Base-by-base conservation (phyloP, 1,284 basidiomycete species). In the Vanrija humicola region DNA sequence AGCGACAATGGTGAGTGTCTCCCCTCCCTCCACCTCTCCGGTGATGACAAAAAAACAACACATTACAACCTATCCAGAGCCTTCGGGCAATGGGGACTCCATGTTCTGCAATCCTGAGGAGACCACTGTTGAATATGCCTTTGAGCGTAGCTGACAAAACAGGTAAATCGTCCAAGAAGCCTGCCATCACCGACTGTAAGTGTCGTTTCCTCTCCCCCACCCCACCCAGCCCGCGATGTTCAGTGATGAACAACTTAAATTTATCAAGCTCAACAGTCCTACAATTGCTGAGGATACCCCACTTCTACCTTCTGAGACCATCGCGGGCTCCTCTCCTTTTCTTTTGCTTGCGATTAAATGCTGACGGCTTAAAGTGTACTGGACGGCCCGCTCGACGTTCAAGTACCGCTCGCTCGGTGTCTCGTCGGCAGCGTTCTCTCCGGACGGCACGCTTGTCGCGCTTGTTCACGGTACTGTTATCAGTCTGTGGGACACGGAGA, bases 401-500 rank as follows among this genome's bases (percentile, higher is more conserved):
- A 77, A 75, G 38, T 89, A 88, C 72, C 87, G 86, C 39, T 79
- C 81, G n/a, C 80, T 86, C 63, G 78, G 79, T 26, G 89, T 91
- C 48, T 77, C 77, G 52, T 81, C 85, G 52, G 79, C 83, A 0
- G 81, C 85, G 0, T 97, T 91, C 84, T 90, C 93, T 6, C 82
- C 82, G 1, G 95, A 98, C 70, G 88, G 85, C 8, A 93, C 93
- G 12, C 80, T 98, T 39, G 78, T 98, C 25, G 89, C 87, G 5
- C 81, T 95, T 7, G 81, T 86, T 8, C 82, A 89, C 50, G 85
- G 84, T 0, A 70, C 81, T 19, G 83, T 85, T 55, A 81, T 95
- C 47, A 85, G 86, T 6, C 74, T 98, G 3, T 96, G 90, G 78
- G 86, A 91, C 64, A 82, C 89, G 0, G 69, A 79, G 26, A 85